Evolutionary conservation across 1,284 basidiomycete genomes (phyloP), one percentile per base, ranked within the genome.

Genomic region (Wallemia mellicola): DNA sequence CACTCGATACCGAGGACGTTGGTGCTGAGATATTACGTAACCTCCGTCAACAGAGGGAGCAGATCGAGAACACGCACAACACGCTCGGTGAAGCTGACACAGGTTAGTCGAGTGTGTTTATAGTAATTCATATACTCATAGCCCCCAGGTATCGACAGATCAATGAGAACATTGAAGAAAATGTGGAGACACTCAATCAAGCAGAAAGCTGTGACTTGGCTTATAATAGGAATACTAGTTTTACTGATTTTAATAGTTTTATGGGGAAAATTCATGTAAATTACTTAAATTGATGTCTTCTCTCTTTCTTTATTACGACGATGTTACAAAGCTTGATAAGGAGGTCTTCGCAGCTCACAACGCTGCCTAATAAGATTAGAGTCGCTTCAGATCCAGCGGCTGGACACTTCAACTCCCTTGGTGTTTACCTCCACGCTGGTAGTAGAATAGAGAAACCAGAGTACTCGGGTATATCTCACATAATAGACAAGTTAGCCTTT

Each of bases 401-500:
- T 0, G 87, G 89, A 9, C 89, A 98, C 71, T 96, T 98, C 70
- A 84, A 89, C 59, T 83, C 89, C 1, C 77, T 94, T 1, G 92
- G 91, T 19, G 77, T 98, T 30, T 96, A 91, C 66, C 77, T 96
- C 63, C 88, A 95, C 68, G 86, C 87, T 2, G 92, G 94, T 24
- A 82, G 86, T 32, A 77, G 92, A n/a, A 92, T 84, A 74, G 92
- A 98, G 71, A 80, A 77, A 15, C 72, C 76, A 9, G 72, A 77
- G 59, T 83, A 78, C 0, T 80, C 79, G 22, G 92, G 92, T 0
- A 80, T 82, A 3, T 87, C 86, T 63, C 89, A 96, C 75, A 82
- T 96, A 66, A 69, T 95, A 33, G 91, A 96, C 67, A 77, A 89
- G 63, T 81, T 98, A 77, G 91, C 92, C 0, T 96, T 94, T 77